phyloP scores from a whole-genome alignment of 116 monocot species.

The Thalassia testudinum region DNA sequence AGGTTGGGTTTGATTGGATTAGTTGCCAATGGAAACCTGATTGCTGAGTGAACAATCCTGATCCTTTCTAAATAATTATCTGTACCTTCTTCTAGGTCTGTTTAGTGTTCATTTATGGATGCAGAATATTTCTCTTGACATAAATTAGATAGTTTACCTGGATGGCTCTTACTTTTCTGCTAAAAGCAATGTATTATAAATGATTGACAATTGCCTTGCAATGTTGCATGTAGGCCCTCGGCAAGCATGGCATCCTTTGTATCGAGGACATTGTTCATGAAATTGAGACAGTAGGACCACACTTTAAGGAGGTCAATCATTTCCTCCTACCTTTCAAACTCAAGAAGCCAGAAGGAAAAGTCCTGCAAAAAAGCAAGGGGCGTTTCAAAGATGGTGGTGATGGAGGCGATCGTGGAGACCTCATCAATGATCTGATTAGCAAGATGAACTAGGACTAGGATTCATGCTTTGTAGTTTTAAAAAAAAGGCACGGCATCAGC shows the following conservation, averaged over 20 bases:
- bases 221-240: conserved; percentile 37
- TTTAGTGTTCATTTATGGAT: too few species aligned
- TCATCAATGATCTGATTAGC: conserved; percentile 73
- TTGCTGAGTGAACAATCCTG: too few species aligned
- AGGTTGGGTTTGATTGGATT: too few species aligned
- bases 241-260: conserved; percentile 62
- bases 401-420: conserved; percentile 55
- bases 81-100: not conserved
- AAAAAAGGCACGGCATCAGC: too few species aligned
- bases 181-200: too few species aligned
- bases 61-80: too few species aligned
- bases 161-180: too few species aligned
- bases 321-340: conserved; percentile 80
- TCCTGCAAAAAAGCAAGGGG: conserved; percentile 28
- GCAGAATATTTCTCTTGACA: too few species aligned
- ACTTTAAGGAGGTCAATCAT: conserved; percentile 50
- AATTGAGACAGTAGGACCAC: conserved; percentile 43
- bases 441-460: conserved; percentile 37
- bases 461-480: too few species aligned
- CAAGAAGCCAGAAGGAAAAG: conserved; percentile 41
- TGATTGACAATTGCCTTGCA: not conserved
- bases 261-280: conserved; percentile 82
- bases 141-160: too few species aligned
- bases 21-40: too few species aligned
- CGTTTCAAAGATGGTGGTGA: conserved; percentile 69